Conservation (phyloP, 2,329 filamentous ascomycete genomes). For the Cytospora paraplurivora region DNA sequence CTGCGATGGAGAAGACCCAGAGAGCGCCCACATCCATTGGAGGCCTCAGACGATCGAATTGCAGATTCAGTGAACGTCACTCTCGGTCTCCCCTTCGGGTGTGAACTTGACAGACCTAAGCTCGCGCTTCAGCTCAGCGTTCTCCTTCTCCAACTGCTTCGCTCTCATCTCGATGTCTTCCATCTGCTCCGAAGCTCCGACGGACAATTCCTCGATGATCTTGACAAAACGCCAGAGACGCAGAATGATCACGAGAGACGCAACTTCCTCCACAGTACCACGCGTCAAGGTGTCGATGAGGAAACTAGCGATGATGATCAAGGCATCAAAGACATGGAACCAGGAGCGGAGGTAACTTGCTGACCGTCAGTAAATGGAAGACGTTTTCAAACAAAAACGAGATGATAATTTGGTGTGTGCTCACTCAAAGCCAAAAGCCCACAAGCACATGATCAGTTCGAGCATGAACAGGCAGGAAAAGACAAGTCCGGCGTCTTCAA, state of each 20-base stretch:
- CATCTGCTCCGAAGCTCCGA: constrained; percentile 64
- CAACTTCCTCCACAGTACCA: constrained; percentile 63
- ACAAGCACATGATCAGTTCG: constrained; percentile 60
- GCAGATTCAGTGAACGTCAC: background rate
- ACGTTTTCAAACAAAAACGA: background rate
- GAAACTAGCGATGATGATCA: constrained; percentile 64
- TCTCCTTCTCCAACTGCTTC: constrained; percentile 53
- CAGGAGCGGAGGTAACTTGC: constrained; percentile 56
- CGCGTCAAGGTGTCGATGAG: constrained; percentile 62
- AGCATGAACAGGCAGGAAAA: constrained; percentile 67
- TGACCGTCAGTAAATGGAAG: background rate
- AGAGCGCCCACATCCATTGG: background rate
- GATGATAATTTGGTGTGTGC: constrained; percentile 33
- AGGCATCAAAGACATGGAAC: constrained; percentile 67
- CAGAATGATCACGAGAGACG: constrained; percentile 66
- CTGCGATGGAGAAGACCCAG: background rate
- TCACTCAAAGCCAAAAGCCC: constrained; percentile 63
- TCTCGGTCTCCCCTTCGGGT: background rate
- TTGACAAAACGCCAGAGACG: constrained; percentile 71
- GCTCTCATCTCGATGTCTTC: constrained; percentile 57
- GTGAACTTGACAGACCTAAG: constrained; percentile 19
- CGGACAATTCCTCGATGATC: constrained; percentile 68
- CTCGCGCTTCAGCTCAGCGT: constrained; percentile 38
- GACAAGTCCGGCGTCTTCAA: constrained; percentile 56
- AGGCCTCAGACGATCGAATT: background rate